phyloP scores from a whole-genome alignment of 2,329 filamentous ascomycete species.

The Elsinoe perseae region DNA sequence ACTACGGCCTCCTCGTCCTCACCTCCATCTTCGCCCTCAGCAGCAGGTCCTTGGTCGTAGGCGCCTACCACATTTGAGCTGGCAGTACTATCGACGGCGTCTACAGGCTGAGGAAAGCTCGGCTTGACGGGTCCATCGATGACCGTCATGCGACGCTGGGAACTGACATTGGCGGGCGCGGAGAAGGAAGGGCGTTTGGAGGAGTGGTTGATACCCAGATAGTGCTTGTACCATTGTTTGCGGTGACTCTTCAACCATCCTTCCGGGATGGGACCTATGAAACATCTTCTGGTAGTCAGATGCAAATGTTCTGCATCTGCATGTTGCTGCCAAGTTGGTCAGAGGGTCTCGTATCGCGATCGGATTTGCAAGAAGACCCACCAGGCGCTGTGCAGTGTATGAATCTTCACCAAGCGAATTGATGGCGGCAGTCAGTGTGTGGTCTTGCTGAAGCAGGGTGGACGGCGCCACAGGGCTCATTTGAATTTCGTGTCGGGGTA shows the following conservation, averaged over 20 bases:
- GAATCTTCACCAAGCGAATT: slow-evolving; percentile 18
- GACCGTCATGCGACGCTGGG: slow-evolving; percentile 37
- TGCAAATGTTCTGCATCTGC: slow-evolving; percentile 54
- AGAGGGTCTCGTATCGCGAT: not conserved
- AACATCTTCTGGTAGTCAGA: slow-evolving; percentile 53
- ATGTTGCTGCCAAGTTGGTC: slow-evolving; percentile 44
- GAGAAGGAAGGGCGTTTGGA: slow-evolving; percentile 45
- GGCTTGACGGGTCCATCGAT: slow-evolving; percentile 34
- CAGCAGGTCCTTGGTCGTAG: slow-evolving; percentile 8
- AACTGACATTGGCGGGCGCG: slow-evolving; percentile 38
- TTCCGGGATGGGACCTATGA: slow-evolving; percentile 58
- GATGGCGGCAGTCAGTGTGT: slow-evolving; percentile 17
- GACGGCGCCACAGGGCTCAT: slow-evolving; percentile 12
- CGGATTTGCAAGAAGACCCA: slow-evolving; percentile 8
- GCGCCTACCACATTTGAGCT: slow-evolving; percentile 6
- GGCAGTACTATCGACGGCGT: slow-evolving; percentile 21
- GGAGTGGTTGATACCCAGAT: slow-evolving; percentile 39
- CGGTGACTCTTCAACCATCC: slow-evolving; percentile 57
- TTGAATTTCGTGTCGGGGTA: not conserved
- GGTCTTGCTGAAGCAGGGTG: slow-evolving; percentile 13
- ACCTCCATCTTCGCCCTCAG: slow-evolving; percentile 14
- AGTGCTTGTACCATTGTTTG: slow-evolving; percentile 54
- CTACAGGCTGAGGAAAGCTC: slow-evolving; percentile 37
- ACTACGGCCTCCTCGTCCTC: slow-evolving; percentile 24
- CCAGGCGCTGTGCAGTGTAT: slow-evolving; percentile 19